Base-by-base conservation (phyloP, 1,284 basidiomycete genomes). In the Leccinum angustisporum region DNA sequence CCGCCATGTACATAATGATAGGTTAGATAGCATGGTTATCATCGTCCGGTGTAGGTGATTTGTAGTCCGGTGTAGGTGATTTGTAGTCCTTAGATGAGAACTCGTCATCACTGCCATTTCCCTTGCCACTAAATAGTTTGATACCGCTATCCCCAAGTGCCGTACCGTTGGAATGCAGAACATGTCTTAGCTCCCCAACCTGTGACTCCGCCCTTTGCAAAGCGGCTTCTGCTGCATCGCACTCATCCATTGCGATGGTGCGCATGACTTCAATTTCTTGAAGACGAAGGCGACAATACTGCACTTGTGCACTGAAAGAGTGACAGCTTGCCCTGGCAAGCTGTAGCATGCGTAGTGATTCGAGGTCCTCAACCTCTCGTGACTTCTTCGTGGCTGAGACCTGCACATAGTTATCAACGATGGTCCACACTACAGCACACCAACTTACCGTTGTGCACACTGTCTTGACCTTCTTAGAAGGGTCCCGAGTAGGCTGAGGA, bases 201-300 rank as follows among this genome's bases (percentile, higher is more conserved):
- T 53, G 51, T 30, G 51, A 53, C 27, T 53, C n/a, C 10, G 51
- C 30, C 25, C 30, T 30, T 53, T 18, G 30, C 30, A 53, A 53
- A 53, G 16, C 27, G 30, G 51, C 51, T 53, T 53, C 51, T 53
- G 51, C 51, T 18, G 14, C 51, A 4, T 53, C 51, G n/a, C 51
- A 53, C 51, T 53, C 51, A 53, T 53, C 51, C 21, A 53, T 53
- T 53, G 51, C 11, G 51, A 53, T 53, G 51, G 51, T 53, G 30
- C 51, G 11, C 51, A 53, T 53, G 30, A 53, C 51, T 53, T 53
- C 51, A 31, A 53, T 53, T 31, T 53, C 51, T 53, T 53, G 51
- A 31, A 53, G 51, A n/a, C n/a, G 51, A 53, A 31, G 25, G 30
- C n/a, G 27, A 53, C 30, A 30, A 14, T 53, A 53, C 9, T 53